phyloP scores from a whole-genome alignment of 371 early-diverging fungal species.

The Mucor saturninus region DNA sequence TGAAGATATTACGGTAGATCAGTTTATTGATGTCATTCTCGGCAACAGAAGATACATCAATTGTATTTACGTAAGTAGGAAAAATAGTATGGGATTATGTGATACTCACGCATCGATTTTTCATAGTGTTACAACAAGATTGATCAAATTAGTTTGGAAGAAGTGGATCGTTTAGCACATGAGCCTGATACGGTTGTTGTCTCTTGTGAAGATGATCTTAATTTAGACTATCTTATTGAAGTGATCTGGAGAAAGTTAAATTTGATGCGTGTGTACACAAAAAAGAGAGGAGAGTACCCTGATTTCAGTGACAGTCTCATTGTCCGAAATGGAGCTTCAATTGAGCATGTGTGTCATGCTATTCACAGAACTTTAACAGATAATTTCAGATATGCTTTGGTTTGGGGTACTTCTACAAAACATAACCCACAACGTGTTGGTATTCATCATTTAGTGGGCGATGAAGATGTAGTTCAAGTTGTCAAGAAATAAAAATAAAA shows the following conservation, averaged over 20 bases:
- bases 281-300: slow-evolving; percentile 94
- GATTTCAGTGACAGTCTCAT: slow-evolving; percentile 97
- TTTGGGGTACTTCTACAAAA: slow-evolving; percentile 96
- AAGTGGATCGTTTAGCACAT: slow-evolving; percentile 90
- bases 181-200: slow-evolving; percentile 91
- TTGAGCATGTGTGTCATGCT: slow-evolving; percentile 96
- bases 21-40: slow-evolving; percentile 98
- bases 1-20: slow-evolving; percentile 97
- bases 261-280: slow-evolving; percentile 96
- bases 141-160: slow-evolving; percentile 96
- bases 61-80: slow-evolving; percentile 87
- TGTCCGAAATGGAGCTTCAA: slow-evolving; percentile 83
- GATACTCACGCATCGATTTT: slow-evolving; percentile 85
- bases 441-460: slow-evolving; percentile 88
- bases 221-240: slow-evolving; percentile 92
- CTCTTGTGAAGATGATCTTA: slow-evolving; percentile 92
- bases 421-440: slow-evolving; percentile 98
- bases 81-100: slow-evolving; percentile 95
- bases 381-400: slow-evolving; percentile 93
- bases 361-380: slow-evolving; percentile 93
- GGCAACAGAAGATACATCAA: slow-evolving; percentile 97
- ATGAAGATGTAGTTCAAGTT: slow-evolving; percentile 99
- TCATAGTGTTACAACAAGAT: slow-evolving; percentile 95
- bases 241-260: slow-evolving; percentile 89
- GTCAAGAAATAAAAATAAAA: slow-evolving; percentile 61